Percentiles rank a stretch among this genome's conserved stretches.
Evolutionary conservation across 129 eudicot genomes (phyloP).

Genomic region (Lonicera japonica): DNA sequence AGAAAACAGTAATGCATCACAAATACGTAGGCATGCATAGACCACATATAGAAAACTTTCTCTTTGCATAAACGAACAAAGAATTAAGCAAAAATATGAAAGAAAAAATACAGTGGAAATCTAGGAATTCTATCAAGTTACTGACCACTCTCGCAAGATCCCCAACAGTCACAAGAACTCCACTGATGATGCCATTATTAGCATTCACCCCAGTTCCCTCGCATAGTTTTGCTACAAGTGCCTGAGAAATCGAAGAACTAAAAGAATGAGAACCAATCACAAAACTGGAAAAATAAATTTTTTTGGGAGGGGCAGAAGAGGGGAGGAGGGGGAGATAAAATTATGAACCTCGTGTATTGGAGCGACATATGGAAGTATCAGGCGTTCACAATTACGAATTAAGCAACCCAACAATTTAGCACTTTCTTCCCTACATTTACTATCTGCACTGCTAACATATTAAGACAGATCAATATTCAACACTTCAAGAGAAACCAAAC

Average conservation of each 20-base stretch:
- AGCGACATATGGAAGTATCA: constrained; percentile 90
- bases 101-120: background rate
- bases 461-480: constrained; percentile 4
- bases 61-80: background rate
- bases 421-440: constrained; percentile 96
- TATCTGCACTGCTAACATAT: constrained; percentile 60
- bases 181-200: constrained; percentile 82
- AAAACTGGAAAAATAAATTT: constrained; percentile 4
- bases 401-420: constrained; percentile 93
- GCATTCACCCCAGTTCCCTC: constrained; percentile 90
- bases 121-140: constrained; percentile 1
- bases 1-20: constrained; percentile 3
- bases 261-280: constrained; percentile 5
- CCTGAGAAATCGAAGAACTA: constrained; percentile 39
- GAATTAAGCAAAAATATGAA: background rate
- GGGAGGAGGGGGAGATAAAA: background rate
- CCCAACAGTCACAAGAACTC: constrained; percentile 91
- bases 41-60: background rate
- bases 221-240: constrained; percentile 75
- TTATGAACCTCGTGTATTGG: constrained; percentile 80
- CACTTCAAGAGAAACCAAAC: background rate
- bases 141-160: constrained; percentile 97
- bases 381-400: constrained; percentile 91
- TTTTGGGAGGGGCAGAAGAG: too few relatives aligned
- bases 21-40: background rate